phyloP scores from a whole-genome alignment of 805 yeast genomes.

The Allodekkera sacchari region DNA sequence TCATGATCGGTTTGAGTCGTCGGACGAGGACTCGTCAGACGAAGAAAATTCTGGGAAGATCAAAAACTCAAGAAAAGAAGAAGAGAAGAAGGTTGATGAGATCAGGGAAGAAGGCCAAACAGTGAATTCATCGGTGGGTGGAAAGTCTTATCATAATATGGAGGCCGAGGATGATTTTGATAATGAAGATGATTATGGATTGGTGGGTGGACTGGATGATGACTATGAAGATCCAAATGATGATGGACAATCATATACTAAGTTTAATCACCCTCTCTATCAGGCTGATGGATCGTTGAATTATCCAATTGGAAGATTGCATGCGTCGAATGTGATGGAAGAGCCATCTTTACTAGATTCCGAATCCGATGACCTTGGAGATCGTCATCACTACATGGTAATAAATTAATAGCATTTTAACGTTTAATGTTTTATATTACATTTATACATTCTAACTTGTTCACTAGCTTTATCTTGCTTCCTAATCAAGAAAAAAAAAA shows the following conservation, averaged over 20 bases:
- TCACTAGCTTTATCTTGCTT: too few relatives aligned
- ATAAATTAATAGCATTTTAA: too few relatives aligned
- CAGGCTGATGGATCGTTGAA: slow-evolving; percentile 33
- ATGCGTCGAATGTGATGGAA: too few relatives aligned
- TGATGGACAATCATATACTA: slow-evolving; percentile 69
- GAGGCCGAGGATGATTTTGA: slow-evolving; percentile 53
- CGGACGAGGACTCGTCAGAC: slow-evolving; percentile 53
- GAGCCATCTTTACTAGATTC: too few relatives aligned
- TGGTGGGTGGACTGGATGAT: slow-evolving; percentile 22
- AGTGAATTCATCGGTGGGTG: slow-evolving; percentile 12
- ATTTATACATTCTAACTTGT: too few relatives aligned
- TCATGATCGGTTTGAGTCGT: slow-evolving; percentile 40
- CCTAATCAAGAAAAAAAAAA: too few relatives aligned
- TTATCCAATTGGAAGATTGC: slow-evolving; percentile 9
- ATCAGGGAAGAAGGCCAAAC: slow-evolving; percentile 6
- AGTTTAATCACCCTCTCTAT: slow-evolving; percentile 52
- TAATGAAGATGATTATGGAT: slow-evolving; percentile 12
- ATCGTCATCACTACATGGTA: too few relatives aligned
- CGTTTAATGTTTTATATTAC: too few relatives aligned
- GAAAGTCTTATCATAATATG: slow-evolving; percentile 28
- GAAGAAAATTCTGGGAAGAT: slow-evolving; percentile 20
- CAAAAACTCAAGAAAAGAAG: neutral
- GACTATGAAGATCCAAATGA: slow-evolving; percentile 76
- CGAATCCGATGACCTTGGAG: too few relatives aligned
- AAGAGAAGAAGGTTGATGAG: slow-evolving; percentile 5